Evolutionary conservation across 2,329 filamentous ascomycete genomes (phyloP).

Genomic region (Fusarium brevicatenulatum): DNA sequence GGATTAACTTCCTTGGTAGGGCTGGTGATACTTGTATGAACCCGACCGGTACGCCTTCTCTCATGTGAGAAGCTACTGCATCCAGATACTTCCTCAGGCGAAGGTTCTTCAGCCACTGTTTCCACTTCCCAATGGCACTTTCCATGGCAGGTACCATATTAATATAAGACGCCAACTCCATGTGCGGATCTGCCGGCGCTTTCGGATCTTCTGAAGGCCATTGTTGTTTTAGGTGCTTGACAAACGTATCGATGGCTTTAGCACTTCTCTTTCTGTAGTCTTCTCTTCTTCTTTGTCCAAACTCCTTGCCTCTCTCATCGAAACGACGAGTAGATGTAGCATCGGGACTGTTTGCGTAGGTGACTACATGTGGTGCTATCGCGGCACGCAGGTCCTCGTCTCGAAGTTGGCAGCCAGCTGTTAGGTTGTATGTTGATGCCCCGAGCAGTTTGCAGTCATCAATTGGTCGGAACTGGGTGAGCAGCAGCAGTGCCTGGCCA

Average conservation of each 20-base stretch:
- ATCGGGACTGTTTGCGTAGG: neutral
- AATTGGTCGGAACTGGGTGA: neutral
- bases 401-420: neutral
- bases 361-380: neutral
- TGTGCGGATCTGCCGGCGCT: neutral
- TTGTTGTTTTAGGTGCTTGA: neutral
- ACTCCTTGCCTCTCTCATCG: neutral
- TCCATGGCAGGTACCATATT: neutral
- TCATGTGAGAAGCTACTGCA: neutral
- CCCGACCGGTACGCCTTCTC: neutral
- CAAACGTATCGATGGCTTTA: neutral
- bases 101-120: constrained; percentile 24
- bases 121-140: neutral
- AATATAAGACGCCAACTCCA: constrained; percentile 7
- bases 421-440: neutral
- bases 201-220: constrained; percentile 17
- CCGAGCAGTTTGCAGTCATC: neutral
- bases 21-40: neutral
- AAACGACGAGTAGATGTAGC: neutral
- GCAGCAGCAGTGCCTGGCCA: neutral
- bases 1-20: accelerated
- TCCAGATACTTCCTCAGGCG: constrained; percentile 16
- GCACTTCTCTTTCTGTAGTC: neutral
- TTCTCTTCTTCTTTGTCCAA: neutral
- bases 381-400: neutral